Conservation (phyloP, 257 asterid genomes). For the Paulownia fortunei region DNA sequence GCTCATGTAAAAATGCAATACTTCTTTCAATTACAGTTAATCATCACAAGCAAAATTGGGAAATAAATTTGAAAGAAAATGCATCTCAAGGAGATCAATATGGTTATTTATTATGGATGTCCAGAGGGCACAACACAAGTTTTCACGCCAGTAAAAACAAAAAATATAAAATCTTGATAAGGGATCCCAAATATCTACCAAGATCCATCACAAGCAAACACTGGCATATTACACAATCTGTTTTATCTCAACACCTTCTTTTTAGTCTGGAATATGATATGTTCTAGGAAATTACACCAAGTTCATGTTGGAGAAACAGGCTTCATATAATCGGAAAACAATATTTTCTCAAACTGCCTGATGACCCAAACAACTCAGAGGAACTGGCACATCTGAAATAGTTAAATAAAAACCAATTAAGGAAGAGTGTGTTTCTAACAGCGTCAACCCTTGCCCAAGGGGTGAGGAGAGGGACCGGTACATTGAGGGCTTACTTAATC, state of each 20-base stretch:
- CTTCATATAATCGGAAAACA: background rate
- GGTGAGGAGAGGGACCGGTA: too few species aligned
- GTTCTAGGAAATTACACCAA: background rate
- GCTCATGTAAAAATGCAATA: background rate
- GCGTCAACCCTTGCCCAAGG: too few species aligned
- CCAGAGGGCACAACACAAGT: background rate
- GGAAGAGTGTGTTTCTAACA: too few species aligned
- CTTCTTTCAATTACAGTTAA: background rate
- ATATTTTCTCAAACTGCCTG: background rate
- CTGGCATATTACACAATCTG: background rate
- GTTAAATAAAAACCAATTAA: too few species aligned
- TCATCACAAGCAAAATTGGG: background rate
- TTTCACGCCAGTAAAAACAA: background rate
- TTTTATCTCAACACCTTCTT: background rate
- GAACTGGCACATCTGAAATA: too few species aligned
- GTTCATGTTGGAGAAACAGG: background rate
- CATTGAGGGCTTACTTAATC: background rate
- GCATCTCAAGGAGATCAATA: conserved; percentile 22
- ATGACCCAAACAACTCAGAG: too few species aligned
- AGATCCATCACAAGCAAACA: background rate
- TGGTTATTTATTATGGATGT: background rate
- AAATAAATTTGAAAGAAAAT: conserved; percentile 8
- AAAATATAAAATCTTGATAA: background rate
- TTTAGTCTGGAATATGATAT: background rate
- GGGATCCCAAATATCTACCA: background rate